Conservation (phyloP, 75 land plant genomes). For the Picea sitchensis region DNA sequence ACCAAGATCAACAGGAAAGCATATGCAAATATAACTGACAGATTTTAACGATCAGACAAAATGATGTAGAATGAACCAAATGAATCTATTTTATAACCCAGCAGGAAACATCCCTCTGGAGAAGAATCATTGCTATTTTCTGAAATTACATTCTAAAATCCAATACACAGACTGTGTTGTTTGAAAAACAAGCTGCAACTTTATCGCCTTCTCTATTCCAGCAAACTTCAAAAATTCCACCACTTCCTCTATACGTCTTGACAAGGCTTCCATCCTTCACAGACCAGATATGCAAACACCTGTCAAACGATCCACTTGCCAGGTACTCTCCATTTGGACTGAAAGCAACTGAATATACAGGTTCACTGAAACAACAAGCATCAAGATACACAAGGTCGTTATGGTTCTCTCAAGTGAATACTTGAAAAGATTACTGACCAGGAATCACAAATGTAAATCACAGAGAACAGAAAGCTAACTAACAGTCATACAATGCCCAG, state of each 20-base stretch:
- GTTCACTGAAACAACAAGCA: constrained; percentile 59
- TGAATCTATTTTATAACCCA: not conserved
- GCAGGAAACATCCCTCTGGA: not conserved
- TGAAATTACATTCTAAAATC: constrained; percentile 73
- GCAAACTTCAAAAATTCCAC: constrained; percentile 95
- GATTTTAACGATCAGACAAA: not conserved
- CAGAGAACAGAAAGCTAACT: too few relatives aligned
- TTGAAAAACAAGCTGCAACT: constrained; percentile 90
- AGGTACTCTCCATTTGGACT: constrained; percentile 93
- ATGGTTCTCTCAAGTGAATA: too few relatives aligned
- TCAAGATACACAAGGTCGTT: not conserved
- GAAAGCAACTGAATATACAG: constrained; percentile 92
- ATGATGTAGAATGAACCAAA: not conserved
- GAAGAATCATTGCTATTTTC: not conserved
- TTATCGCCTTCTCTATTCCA: constrained; percentile 98
- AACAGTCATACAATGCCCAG: not conserved
- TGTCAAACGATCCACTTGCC: constrained; percentile 94
- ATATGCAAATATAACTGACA: too few relatives aligned
- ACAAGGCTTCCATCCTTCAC: constrained; percentile 84
- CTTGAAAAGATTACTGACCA: too few relatives aligned
- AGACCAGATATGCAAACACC: constrained; percentile 88
- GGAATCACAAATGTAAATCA: too few relatives aligned
- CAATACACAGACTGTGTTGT: constrained; percentile 82
- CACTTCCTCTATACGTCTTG: constrained; percentile 83
- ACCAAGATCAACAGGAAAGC: not conserved